Conservation (phyloP, 2,329 filamentous ascomycete genomes). For the Cordyceps pruinosa region DNA sequence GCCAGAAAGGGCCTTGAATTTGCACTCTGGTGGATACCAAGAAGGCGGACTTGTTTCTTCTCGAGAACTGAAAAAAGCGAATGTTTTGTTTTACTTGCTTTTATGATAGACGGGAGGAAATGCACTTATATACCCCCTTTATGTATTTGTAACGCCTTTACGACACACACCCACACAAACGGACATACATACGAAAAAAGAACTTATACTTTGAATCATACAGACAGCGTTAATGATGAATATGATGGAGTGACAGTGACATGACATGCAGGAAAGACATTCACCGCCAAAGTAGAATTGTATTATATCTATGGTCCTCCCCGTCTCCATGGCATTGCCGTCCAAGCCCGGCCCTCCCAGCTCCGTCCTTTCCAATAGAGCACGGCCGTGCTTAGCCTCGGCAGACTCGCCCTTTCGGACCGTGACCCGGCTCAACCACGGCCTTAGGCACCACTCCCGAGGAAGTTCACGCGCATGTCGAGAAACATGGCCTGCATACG, state of each 20-base stretch:
- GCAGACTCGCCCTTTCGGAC: too few species aligned
- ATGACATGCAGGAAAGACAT: too few species aligned
- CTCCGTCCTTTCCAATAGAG: too few species aligned
- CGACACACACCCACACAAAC: slow-evolving; percentile 12
- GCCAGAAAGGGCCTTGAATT: not conserved
- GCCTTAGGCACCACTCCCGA: too few species aligned
- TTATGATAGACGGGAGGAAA: slow-evolving; percentile 18
- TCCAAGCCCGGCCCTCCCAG: too few species aligned
- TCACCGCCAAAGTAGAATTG: too few species aligned
- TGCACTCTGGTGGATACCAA: not conserved
- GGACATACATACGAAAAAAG: not conserved
- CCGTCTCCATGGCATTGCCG: too few species aligned
- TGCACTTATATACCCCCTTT: slow-evolving; percentile 16
- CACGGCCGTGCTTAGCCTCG: too few species aligned
- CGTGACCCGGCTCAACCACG: too few species aligned
- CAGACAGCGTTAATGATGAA: not conserved
- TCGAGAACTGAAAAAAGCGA: not conserved
- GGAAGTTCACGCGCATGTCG: not conserved
- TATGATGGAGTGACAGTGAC: too few species aligned
- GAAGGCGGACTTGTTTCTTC: not conserved
- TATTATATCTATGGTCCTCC: too few species aligned
- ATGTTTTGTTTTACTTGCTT: slow-evolving; percentile 15
- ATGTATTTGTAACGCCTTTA: slow-evolving; percentile 23
- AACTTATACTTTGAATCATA: too few species aligned
- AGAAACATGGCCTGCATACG: not conserved